phyloP scores from a whole-genome alignment of 2,329 filamentous ascomycete species.

The Fusarium decemcellulare region DNA sequence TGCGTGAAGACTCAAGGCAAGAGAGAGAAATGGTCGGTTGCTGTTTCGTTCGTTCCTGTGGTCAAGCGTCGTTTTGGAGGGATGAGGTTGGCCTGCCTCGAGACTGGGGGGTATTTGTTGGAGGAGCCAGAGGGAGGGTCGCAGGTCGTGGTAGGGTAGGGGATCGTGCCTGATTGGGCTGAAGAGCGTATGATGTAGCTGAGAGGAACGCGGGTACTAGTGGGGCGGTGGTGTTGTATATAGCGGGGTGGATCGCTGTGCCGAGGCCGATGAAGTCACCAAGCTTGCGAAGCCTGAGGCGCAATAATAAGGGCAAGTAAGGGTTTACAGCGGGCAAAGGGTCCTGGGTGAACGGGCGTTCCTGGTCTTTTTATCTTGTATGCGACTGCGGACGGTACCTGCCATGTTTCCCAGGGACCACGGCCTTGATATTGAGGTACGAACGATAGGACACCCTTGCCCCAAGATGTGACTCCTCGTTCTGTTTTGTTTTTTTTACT shows the following conservation, averaged over 20 bases:
- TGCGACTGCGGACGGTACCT: neutral
- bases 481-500: slow-evolving; percentile 6
- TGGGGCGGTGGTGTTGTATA: slow-evolving; percentile 8
- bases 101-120: slow-evolving; percentile 41
- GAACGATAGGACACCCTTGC: neutral
- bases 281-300: neutral
- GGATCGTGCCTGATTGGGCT: slow-evolving; percentile 46
- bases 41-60: slow-evolving; percentile 12
- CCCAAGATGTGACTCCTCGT: neutral
- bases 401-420: neutral
- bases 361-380: slow-evolving; percentile 7
- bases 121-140: slow-evolving; percentile 38
- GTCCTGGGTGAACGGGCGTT: slow-evolving; percentile 1
- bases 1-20: slow-evolving; percentile 4
- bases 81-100: slow-evolving; percentile 35
- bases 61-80: slow-evolving; percentile 37
- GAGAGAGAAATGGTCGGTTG: slow-evolving; percentile 10
- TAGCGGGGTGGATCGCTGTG: slow-evolving; percentile 28
- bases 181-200: slow-evolving; percentile 43
- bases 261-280: slow-evolving; percentile 31
- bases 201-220: slow-evolving; percentile 31
- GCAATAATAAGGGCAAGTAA: no score
- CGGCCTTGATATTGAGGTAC: neutral
- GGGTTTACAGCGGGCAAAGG: neutral
- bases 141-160: slow-evolving; percentile 38